Evolutionary conservation across 768 basidiomycete genomes (phyloP).

Genomic region (Terana coerulea): DNA sequence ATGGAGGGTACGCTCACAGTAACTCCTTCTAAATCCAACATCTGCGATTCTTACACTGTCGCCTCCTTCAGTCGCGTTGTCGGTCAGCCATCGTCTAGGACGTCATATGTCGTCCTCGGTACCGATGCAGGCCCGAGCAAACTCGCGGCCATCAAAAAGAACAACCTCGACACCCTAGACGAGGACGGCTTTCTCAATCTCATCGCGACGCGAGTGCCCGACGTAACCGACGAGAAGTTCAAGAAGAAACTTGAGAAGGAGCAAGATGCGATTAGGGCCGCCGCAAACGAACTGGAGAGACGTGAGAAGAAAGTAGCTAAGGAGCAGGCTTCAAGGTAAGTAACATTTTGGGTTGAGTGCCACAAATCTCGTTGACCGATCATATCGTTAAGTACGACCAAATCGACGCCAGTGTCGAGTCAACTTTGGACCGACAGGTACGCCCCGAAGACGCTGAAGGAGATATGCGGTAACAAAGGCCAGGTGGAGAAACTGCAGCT

Average conservation of each 20-base stretch:
- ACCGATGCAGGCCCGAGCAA: constrained; percentile 86
- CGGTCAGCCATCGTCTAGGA: constrained; percentile 83
- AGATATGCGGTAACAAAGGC: constrained; percentile 94
- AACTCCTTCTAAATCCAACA: neutral
- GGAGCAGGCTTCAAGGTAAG: constrained; percentile 16
- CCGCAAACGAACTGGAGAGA: constrained; percentile 75
- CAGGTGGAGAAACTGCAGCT: constrained; percentile 82
- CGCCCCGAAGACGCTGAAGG: constrained; percentile 82
- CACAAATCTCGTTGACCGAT: too few relatives aligned
- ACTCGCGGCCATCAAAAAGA: constrained; percentile 80
- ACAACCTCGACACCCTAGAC: constrained; percentile 65
- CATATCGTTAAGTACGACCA: neutral
- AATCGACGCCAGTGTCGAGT: constrained; percentile 23
- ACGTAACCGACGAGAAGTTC: constrained; percentile 65
- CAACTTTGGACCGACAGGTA: constrained; percentile 97
- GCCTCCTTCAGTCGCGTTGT: constrained; percentile 79
- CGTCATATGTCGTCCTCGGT: constrained; percentile 86
- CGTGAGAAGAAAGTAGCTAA: constrained; percentile 56
- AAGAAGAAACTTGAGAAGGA: constrained; percentile 81
- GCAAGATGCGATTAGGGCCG: constrained; percentile 64
- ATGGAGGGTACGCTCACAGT: constrained; percentile 67
- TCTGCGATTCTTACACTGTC: neutral
- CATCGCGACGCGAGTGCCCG: constrained; percentile 61
- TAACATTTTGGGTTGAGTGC: neutral
- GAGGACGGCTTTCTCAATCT: constrained; percentile 88